Evolutionary conservation across 441 rosid species (phyloP), one percentile per base, ranked within the genome.

Genomic region (Gossypium aridum): DNA sequence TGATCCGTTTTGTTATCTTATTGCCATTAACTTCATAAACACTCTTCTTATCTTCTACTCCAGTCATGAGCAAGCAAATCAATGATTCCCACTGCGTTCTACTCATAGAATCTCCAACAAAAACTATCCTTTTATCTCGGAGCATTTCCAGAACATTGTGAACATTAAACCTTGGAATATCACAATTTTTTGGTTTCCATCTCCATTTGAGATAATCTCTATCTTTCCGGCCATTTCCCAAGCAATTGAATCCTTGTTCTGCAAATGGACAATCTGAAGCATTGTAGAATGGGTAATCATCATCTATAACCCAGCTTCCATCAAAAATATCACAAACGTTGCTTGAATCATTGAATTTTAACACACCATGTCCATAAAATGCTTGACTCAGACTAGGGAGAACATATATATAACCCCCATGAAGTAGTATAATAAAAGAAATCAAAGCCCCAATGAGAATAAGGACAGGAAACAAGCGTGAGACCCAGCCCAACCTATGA

Each of bases 71-170:
- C 84, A 90, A 71, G 75, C 95, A 90, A 72, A 88, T 84, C 77
- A 85, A 71, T 3, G 92, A 88, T 74, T 88, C 89, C 92, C 92
- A 90, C 74, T 87, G 95, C 2, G 90, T 88, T 80, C 92, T 78
- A 70, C 92, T 83, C 85, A 90, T 74, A 3, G 92, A 90, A 80
- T 90, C 92, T 3, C 95, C 91, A 4, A 87, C 89, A 81, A 89
- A 91, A 72, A 86, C 89, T 47, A 91, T 71, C 34, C 90, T 81
- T 66, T 91, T 86, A 64, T 90, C 87, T 0, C 90, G 86, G 57
- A 89, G 85, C 72, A 79, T 82, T 64, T 86, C 84, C 39, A 91
- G 90, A 76, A 83, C 75, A 64, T 61, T 70, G 14, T 20, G 81
- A 7, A 74, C 88, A 74, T 85, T 63, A 76, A 88, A 88, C 73